phyloP scores from a whole-genome alignment of 78 protist genomes.

The Dictyostelium firmibasis region DNA sequence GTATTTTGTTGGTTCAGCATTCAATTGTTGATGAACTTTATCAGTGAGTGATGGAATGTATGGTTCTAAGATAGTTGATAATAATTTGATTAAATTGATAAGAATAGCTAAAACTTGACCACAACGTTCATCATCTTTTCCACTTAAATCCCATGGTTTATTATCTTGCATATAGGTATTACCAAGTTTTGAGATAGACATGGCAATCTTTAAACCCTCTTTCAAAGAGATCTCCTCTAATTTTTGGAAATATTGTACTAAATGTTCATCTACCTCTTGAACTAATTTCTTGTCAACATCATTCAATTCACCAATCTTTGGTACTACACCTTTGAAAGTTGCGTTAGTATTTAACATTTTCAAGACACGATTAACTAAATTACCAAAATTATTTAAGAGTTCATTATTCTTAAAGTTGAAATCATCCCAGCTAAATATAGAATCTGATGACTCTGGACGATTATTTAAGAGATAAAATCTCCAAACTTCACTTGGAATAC shows the following conservation, averaged over 20 bases:
- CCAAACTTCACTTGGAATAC: conserved; percentile 86
- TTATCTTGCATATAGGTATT: conserved; percentile 84
- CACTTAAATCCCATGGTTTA: conserved; percentile 81
- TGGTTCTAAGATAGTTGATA: conserved; percentile 84
- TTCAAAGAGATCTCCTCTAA: conserved; percentile 43
- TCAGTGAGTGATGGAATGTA: conserved; percentile 80
- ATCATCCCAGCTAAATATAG: conserved; percentile 80
- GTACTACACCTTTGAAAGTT: conserved; percentile 7
- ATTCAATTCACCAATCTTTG: background rate
- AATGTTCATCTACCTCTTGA: background rate
- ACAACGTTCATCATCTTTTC: conserved; percentile 59
- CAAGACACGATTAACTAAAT: conserved; percentile 87
- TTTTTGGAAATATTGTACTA: conserved; percentile 12
- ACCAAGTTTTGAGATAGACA: conserved; percentile 71
- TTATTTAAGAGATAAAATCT: conserved; percentile 87
- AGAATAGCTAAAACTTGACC: conserved; percentile 69
- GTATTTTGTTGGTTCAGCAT: conserved; percentile 15
- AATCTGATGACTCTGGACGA: conserved; percentile 88
- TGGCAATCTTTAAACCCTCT: conserved; percentile 77
- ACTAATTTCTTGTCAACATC: conserved; percentile 3
- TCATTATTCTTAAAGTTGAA: conserved; percentile 81
- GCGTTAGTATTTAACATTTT: background rate
- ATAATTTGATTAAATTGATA: conserved; percentile 27
- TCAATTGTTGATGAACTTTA: conserved; percentile 48
- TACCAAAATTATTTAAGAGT: conserved; percentile 91